Percentiles rank a stretch among this genome's conserved stretches.
Conservation (phyloP, 2,329 filamentous ascomycete species). For the Paecilomyces niveus region DNA sequence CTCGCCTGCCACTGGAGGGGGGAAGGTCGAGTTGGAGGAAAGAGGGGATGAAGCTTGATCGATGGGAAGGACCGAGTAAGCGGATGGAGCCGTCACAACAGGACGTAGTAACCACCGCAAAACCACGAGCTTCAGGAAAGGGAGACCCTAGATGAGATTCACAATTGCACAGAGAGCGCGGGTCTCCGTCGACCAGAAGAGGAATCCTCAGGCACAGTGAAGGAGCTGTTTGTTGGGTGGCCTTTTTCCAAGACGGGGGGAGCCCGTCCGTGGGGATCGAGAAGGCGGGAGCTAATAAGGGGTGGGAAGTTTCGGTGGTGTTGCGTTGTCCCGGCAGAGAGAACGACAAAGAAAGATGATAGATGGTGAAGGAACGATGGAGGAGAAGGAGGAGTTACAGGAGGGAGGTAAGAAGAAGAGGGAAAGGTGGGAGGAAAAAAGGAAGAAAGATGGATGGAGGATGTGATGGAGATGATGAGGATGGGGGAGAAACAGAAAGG, state of each 20-base stretch:
- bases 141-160: conserved; percentile 1
- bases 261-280: conserved; percentile 6
- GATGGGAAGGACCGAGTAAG: conserved; percentile 15
- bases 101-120: conserved; percentile 9
- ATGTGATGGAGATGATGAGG: conserved; percentile 10
- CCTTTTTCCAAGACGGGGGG: conserved; percentile 7
- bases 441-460: conserved; percentile 10
- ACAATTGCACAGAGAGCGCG: conserved; percentile 1
- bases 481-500: conserved; percentile 7
- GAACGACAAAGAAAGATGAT: conserved; percentile 37
- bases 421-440: conserved; percentile 20
- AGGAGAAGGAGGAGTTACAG: conserved; percentile 9
- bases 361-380: conserved; percentile 28
- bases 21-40: conserved; percentile 7
- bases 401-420: conserved; percentile 16
- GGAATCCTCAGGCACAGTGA: conserved; percentile 1
- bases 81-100: conserved; percentile 16
- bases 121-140: conserved; percentile 7
- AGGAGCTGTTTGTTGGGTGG: conserved; percentile 3
- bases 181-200: conserved; percentile 5
- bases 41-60: conserved; percentile 11
- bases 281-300: conserved; percentile 3
- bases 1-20: conserved; percentile 11
- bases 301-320: neutral
- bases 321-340: conserved; percentile 9